A percentile compares a stretch with the other conserved stretches of the same genome.
Evolutionary conservation across 106 monocot genomes (phyloP).

Genomic region (Gastrodia elata): DNA sequence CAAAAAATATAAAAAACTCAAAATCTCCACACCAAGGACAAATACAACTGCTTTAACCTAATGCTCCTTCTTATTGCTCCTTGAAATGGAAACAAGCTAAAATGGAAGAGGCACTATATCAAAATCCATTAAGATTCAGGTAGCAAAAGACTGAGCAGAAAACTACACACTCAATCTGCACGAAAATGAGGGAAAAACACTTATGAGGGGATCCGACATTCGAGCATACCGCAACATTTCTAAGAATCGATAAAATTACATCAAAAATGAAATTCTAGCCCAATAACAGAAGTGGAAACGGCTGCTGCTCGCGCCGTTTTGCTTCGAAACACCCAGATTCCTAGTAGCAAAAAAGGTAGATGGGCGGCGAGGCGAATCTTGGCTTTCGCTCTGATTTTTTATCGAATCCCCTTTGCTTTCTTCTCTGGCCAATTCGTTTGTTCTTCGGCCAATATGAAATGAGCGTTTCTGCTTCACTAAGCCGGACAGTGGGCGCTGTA

Average conservation of each 20-base stretch:
- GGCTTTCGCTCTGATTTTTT: neutral
- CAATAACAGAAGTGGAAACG: neutral
- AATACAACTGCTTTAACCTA: neutral
- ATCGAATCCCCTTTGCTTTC: neutral
- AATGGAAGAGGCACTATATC: neutral
- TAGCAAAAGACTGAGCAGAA: neutral
- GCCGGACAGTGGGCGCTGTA: neutral
- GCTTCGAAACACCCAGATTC: neutral
- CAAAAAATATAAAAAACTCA: neutral
- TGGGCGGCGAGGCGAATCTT: neutral
- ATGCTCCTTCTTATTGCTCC: neutral
- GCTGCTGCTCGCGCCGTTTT: neutral
- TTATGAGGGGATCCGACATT: neutral
- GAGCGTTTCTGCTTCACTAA: neutral
- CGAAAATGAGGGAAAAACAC: neutral
- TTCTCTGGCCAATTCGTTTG: neutral
- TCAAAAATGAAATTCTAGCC: neutral
- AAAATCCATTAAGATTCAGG: neutral
- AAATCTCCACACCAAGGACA: constrained; percentile 8
- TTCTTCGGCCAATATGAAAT: neutral
- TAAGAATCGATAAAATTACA: neutral
- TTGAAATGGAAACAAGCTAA: constrained; percentile 5
- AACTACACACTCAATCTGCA: neutral
- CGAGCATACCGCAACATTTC: neutral
- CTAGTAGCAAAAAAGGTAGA: neutral